Base-by-base conservation (phyloP, 2,329 filamentous ascomycete genomes). In the Diaporthe velutina region DNA sequence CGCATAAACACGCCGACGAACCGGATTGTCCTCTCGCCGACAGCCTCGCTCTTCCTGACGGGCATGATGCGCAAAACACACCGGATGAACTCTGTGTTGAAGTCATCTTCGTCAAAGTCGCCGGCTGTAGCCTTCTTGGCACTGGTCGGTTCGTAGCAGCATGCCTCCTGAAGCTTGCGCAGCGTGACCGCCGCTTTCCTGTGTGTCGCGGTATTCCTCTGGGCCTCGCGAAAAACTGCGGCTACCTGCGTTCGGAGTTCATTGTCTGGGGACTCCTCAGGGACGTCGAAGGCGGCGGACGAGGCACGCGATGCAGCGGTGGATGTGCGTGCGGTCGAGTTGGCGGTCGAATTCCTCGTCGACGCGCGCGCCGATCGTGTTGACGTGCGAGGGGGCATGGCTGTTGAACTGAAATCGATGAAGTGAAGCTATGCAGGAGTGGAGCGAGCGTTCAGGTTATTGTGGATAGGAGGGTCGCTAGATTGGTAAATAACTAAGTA, bases 1-100 rank as follows among this genome's bases (percentile, higher is more conserved):
- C 92, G 92, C 79, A 99, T 85, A 83, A 98, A 99, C 54, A 95
- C 87, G n/a, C 94, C 95, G 76, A 97, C 85, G 82, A 99, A 99
- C 60, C 94, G 91, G 74, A 98, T 90, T 22, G 94, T 90, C 79
- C 94, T 92, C 82, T 98, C 96, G 33, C 95, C 97, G 2, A 94
- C 96, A 19, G 90, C 88, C 85, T 99, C 97, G 50, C 94, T 93
- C 87, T 98, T 98, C 87, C 96, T 98, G 74, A 98, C 92, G 1
- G 93, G 91, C 87, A 99, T 90, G 68, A 96, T 90, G 73, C 95
- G 90, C 78, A 97, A 83, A 33, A 98, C 89, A 81, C 95, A 98
- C 81, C 97, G 90, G 73, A 92, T 90, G 74, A 98, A 92, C 83
- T 99, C 96, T 38, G 88, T 86, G 80, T 97, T 98, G 86, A 99